phyloP scores from a whole-genome alignment of 2,329 filamentous ascomycete genomes.

The Xylariaceae sp. region DNA sequence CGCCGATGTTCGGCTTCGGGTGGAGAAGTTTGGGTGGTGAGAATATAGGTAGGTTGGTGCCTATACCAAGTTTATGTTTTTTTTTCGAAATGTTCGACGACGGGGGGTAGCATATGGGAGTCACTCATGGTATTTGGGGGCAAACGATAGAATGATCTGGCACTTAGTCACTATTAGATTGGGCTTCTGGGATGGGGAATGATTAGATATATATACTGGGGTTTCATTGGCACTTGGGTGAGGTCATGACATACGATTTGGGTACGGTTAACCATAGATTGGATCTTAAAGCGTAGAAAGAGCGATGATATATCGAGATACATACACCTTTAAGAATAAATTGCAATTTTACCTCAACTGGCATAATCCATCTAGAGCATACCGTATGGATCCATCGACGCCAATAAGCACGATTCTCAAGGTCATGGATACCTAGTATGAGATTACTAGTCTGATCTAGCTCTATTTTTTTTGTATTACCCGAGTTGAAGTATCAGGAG shows the following conservation, averaged over 20 bases:
- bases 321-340: background rate
- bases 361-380: too few species aligned
- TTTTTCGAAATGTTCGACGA: background rate
- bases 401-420: too few species aligned
- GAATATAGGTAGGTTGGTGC: background rate
- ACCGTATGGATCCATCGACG: too few species aligned
- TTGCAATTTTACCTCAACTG: too few species aligned
- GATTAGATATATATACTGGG: background rate
- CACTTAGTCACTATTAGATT: background rate
- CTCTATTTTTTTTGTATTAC: background rate
- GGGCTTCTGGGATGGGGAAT: background rate
- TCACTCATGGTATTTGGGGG: background rate
- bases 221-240: too few species aligned
- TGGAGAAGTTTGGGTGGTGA: constrained; percentile 72
- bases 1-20: constrained; percentile 52
- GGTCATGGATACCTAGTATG: too few species aligned
- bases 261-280: background rate
- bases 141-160: background rate
- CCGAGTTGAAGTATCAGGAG: background rate
- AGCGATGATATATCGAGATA: background rate
- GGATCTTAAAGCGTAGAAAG: background rate
- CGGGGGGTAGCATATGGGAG: background rate
- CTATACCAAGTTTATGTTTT: too few species aligned
- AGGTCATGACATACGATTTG: background rate
- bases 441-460: too few species aligned